Base-by-base conservation (phyloP, 2,329 filamentous ascomycete genomes). In the Hypoxylon sp. region DNA sequence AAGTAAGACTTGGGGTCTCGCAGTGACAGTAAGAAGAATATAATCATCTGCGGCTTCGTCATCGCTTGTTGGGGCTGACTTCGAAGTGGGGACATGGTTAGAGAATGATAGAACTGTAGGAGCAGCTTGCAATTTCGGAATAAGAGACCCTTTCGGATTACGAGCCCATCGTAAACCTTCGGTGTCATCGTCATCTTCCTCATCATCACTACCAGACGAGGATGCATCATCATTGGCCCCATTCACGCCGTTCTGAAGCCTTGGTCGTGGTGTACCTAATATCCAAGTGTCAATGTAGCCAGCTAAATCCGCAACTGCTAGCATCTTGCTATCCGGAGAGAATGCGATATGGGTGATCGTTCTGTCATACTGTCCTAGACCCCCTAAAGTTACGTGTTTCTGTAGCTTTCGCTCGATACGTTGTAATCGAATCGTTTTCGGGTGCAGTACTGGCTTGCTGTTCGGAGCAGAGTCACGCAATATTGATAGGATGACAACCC, bases 261-360 rank as follows among this genome's bases (percentile, higher is more conserved):
- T 72, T 22, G 56, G 70, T 71, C 88, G 85, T 73, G 86, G 79
- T 39, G 86, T 86, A 75, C 88, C 86, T 60, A 97, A 81, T 1
- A 94, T 82, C 92, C 94, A 99, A 17, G 91, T 94, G 77, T 98
- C 94, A 33, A 98, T 85, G 79, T 91, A 94, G 47, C 96, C 96
- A 47, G 92, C 90, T 57, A 98, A 81, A 78, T 98, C 95, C 52
- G 91, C 90, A 31, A 90, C 88, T 8, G 92, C 94, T 51, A 98
- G 83, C 69, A 97, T 88, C 71, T 87, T 89, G 77, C 92, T 93
- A 77, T 97, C 92, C 4, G 90, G 84, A 9, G 94, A 94, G 79
- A 98, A 98, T 1, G 90, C 85, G 26, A 91, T 79, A 59, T 93
- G 91, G 37, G 87, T 90, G 71, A 98, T 90, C 48, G 86, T 91